phyloP scores from a whole-genome alignment of 139 green algal genomes.

The Picochlorum sp. region DNA sequence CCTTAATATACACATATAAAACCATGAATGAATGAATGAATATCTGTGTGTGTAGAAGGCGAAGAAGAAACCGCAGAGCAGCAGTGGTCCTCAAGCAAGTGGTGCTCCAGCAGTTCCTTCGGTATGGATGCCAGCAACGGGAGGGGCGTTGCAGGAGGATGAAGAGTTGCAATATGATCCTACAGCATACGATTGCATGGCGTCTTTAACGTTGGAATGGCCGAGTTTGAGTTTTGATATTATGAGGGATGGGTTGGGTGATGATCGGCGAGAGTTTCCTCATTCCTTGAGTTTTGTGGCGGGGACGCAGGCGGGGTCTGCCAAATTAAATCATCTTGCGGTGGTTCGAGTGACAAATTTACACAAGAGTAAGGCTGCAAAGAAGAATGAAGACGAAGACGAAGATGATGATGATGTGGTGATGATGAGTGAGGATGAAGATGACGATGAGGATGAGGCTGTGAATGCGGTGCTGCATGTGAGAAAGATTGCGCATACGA shows the following conservation, averaged over 20 bases:
- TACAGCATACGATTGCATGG: constrained; percentile 91
- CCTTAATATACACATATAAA: too few relatives aligned
- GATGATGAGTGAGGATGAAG: not conserved
- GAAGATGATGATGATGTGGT: constrained; percentile 19
- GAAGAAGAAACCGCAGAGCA: not conserved
- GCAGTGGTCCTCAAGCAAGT: too few relatives aligned
- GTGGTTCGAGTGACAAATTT: constrained; percentile 64
- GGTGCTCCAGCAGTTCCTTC: constrained; percentile 30
- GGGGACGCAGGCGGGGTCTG: constrained; percentile 55
- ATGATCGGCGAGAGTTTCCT: constrained; percentile 68
- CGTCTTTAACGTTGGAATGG: constrained; percentile 79
- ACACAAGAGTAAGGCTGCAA: constrained; percentile 18
- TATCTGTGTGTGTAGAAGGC: not conserved
- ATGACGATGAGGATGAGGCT: constrained; percentile 42
- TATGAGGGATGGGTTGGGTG: constrained; percentile 55
- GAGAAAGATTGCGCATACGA: constrained; percentile 51
- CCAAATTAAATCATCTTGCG: constrained; percentile 67
- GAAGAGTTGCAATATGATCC: constrained; percentile 94
- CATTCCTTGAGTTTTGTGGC: constrained; percentile 80
- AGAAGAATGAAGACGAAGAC: not conserved
- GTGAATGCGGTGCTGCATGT: constrained; percentile 32
- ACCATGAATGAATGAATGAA: too few relatives aligned
- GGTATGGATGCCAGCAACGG: constrained; percentile 69
- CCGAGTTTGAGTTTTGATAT: constrained; percentile 94
- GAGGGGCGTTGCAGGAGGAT: constrained; percentile 63